Conservation (phyloP, 139 green algal species). For the Micromonas commoda region DNA sequence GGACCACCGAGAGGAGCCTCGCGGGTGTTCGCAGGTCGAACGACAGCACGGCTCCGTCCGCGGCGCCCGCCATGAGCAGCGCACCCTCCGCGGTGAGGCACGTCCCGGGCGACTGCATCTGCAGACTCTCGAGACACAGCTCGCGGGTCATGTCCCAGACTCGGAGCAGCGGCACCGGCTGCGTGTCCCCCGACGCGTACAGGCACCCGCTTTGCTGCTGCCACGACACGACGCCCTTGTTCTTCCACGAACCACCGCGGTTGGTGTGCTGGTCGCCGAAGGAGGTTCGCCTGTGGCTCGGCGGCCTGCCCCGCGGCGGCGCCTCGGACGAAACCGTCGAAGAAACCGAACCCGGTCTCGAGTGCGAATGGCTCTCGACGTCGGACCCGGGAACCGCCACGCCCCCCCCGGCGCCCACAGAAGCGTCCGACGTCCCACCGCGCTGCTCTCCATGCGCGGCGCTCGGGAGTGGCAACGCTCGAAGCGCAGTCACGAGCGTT, state of each 20-base stretch:
- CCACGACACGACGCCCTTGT: slow-evolving; percentile 13
- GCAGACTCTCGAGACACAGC: slow-evolving; percentile 18
- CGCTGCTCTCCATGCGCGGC: no score
- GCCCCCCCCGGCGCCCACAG: no score
- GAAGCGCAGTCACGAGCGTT: slow-evolving; percentile 23
- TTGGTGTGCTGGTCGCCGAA: not conserved
- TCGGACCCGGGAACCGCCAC: no score
- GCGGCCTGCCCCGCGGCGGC: no score
- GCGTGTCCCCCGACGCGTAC: slow-evolving; percentile 24
- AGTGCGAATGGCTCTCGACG: no score
- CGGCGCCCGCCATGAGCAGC: slow-evolving; percentile 12
- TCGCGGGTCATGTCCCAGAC: slow-evolving; percentile 34
- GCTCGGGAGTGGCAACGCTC: slow-evolving; percentile 14
- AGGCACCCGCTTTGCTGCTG: slow-evolving; percentile 26
- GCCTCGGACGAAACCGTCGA: no score
- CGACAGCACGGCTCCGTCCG: slow-evolving; percentile 9
- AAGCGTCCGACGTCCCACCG: no score
- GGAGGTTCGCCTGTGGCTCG: no score
- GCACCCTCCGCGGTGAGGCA: slow-evolving; percentile 19
- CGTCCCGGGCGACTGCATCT: not conserved
- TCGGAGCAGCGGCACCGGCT: slow-evolving; percentile 11
- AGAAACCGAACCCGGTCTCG: no score
- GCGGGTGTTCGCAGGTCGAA: slow-evolving; percentile 18
- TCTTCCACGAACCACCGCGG: not conserved
- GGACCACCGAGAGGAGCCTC: slow-evolving; percentile 11